A percentile compares a stretch with the other conserved stretches of the same genome.
phyloP scores from a whole-genome alignment of 2,329 filamentous ascomycete species.

The Pseudogymnoascus destructans region DNA sequence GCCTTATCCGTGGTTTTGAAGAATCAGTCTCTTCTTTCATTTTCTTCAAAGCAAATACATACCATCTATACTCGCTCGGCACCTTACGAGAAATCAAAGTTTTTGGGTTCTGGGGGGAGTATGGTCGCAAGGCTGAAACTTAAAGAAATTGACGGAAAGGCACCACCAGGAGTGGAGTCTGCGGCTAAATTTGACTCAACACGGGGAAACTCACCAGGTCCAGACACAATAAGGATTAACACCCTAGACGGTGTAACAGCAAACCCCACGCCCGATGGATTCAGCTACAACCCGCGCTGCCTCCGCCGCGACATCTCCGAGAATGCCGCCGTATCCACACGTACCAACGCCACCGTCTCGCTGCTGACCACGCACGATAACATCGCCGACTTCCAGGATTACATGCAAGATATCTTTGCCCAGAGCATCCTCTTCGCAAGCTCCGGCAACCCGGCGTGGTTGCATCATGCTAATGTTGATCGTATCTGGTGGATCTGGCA shows the following conservation, averaged over 20 bases:
- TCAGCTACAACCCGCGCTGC: slow-evolving; percentile 32
- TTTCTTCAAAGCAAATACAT: background rate
- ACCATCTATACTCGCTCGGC: too few relatives aligned
- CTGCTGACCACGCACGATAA: slow-evolving; percentile 29
- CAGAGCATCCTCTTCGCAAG: slow-evolving; percentile 28
- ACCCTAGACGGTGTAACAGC: slow-evolving; percentile 26
- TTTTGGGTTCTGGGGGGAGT: too few relatives aligned
- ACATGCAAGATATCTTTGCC: slow-evolving; percentile 32
- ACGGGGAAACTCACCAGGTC: too few relatives aligned
- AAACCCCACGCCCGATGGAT: slow-evolving; percentile 22
- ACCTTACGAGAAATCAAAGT: too few relatives aligned
- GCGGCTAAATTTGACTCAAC: too few relatives aligned
- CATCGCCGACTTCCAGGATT: slow-evolving; percentile 33
- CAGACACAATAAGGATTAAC: too few relatives aligned
- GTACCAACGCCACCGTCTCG: slow-evolving; percentile 26
- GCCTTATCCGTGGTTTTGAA: background rate
- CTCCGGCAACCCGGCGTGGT: slow-evolving; percentile 32
- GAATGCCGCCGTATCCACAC: slow-evolving; percentile 27
- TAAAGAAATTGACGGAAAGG: too few relatives aligned
- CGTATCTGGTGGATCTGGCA: slow-evolving; percentile 38
- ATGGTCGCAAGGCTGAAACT: too few relatives aligned
- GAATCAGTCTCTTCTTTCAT: background rate
- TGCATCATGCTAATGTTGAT: slow-evolving; percentile 36
- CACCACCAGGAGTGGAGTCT: too few relatives aligned
- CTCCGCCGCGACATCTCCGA: slow-evolving; percentile 30